Base-by-base conservation (phyloP, 1,284 basidiomycete species). In the Prillingera fragicola region DNA sequence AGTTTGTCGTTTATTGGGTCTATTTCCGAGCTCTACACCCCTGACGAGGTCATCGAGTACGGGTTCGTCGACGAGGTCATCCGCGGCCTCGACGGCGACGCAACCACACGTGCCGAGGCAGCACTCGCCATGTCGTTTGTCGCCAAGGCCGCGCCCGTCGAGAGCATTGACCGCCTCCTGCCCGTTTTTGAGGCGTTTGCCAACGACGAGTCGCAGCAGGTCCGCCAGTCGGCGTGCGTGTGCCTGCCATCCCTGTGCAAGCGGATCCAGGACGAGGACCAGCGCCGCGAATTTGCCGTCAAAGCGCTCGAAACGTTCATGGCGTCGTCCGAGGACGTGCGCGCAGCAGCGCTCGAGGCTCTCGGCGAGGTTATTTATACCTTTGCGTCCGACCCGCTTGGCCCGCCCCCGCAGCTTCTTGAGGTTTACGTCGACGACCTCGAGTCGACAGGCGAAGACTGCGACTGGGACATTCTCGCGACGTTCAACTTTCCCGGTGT, bases 401-500 rank as follows among this genome's bases (percentile, higher is more conserved):
- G 85, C 0, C 84, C 85, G 8, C 92, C 92, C 1, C 65, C 77
- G n/a, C 80, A 88, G 62, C 77, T 97, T 1, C 63, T 97, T 8
- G 75, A 78, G 19, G 76, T 92, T 42, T 97, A 88, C 69, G 70
- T 87, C 35, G 63, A 69, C 33, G 62, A 68, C 32, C 15, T 26
- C 8, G 46, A 48, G 8, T 48, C 42, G 8, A 24, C 41, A 4
- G 33, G 38, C 18, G 28, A 38, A 9, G 79, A 81, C 52, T 79
- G 82, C 1, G 82, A 87, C 43, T 81, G 90, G 32, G 82, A 87
- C 9, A 74, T 92, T 14, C 84, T 95, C 23, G 87, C 88, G 56
- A 89, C 89, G 8, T 97, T 92, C 76, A 97, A 96, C 69, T 84
- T 88, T 60, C 94, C 92, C 15, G 92, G 92, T 10, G 87, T 97